Conservation (phyloP, 306 rosid genomes). For the Astragalus membranaceus region DNA sequence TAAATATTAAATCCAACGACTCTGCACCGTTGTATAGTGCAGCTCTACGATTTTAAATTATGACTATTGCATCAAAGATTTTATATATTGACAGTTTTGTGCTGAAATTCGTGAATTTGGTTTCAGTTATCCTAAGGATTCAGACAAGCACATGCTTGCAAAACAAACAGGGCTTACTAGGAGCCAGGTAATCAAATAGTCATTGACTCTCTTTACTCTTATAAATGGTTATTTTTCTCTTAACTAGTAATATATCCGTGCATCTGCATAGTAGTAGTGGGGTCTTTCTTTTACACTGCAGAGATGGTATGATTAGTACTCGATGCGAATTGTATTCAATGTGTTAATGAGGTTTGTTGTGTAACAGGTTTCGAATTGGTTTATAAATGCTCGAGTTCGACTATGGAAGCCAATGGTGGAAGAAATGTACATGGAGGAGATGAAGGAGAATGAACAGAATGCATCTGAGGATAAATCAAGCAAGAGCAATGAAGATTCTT, state of each 20-base stretch:
- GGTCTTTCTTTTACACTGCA: too few species aligned
- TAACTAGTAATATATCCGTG: neutral
- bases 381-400: conserved; percentile 95
- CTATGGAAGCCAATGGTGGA: conserved; percentile 99
- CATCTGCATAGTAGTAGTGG: too few species aligned
- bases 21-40: neutral
- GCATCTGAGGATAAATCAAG: conserved; percentile 53
- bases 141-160: conserved; percentile 94
- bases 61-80: neutral
- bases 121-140: conserved; percentile 91
- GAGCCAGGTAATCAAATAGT: conserved; percentile 63
- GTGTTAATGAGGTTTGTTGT: neutral
- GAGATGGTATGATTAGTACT: too few species aligned
- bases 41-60: neutral
- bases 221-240: neutral
- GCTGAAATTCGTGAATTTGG: conserved; percentile 19
- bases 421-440: conserved; percentile 88
- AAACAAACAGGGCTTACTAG: conserved; percentile 95
- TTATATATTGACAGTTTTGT: neutral
- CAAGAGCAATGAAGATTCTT: conserved; percentile 65
- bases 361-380: conserved; percentile 94
- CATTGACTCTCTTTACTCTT: neutral
- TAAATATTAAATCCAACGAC: too few species aligned
- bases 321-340: neutral
- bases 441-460: conserved; percentile 80